Evolutionary conservation across 768 basidiomycete genomes (phyloP).

Genomic region (Tricholoma sp.): DNA sequence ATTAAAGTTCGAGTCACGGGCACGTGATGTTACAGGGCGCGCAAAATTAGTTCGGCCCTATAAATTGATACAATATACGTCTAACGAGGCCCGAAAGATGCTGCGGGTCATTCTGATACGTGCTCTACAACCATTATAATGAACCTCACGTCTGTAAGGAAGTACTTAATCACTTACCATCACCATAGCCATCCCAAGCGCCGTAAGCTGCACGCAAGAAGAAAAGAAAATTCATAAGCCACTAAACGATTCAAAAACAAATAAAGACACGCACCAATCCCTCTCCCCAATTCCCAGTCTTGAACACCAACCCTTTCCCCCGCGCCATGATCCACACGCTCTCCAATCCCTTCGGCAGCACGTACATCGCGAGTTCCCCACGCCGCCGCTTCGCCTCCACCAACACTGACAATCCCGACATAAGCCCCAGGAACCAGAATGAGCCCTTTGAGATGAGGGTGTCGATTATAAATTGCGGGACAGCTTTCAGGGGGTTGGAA

Average conservation of each 20-base stretch:
- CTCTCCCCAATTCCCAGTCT: constrained; percentile 66
- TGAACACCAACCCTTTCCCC: constrained; percentile 70
- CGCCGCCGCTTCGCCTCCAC: constrained; percentile 87
- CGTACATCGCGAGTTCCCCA: constrained; percentile 90
- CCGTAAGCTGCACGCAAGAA: constrained; percentile 39
- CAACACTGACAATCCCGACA: constrained; percentile 73
- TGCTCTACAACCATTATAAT: constrained; percentile 41
- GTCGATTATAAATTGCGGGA: constrained; percentile 46
- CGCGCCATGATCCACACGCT: constrained; percentile 81
- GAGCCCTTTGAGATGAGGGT: constrained; percentile 62
- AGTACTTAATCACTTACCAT: constrained; percentile 49
- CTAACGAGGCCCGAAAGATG: constrained; percentile 79
- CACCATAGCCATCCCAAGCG: constrained; percentile 87
- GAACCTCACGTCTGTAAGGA: neutral
- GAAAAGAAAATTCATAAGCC: constrained; percentile 7
- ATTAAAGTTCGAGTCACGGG: neutral
- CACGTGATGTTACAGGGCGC: neutral
- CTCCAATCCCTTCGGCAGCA: constrained; percentile 84
- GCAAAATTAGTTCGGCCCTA: constrained; percentile 67
- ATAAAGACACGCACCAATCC: constrained; percentile 41
- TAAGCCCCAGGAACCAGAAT: constrained; percentile 70
- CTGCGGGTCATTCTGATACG: constrained; percentile 81
- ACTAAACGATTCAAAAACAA: constrained; percentile 1
- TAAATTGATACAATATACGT: constrained; percentile 80
- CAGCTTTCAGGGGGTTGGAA: constrained; percentile 28